Conservation (phyloP, 768 basidiomycete genomes). For the Serendipita sp. region DNA sequence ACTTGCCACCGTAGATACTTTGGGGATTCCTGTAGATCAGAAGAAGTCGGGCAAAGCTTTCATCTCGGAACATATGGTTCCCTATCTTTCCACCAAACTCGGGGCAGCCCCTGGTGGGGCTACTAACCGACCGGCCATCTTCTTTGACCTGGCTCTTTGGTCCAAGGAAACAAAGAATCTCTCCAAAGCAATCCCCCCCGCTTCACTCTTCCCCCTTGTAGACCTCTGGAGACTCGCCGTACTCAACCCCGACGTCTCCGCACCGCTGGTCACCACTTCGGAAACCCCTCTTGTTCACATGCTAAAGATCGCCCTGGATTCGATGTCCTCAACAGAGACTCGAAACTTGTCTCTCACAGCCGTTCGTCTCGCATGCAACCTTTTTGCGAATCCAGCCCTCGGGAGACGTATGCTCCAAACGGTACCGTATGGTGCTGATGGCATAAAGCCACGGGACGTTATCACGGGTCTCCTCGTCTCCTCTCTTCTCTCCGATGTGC, state of each 20-base stretch:
- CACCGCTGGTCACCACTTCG: conserved; percentile 24
- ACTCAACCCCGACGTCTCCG: conserved; percentile 42
- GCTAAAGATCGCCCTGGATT: conserved; percentile 20
- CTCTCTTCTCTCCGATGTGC: conserved; percentile 53
- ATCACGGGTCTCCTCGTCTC: conserved; percentile 46
- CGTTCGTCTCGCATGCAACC: conserved; percentile 54
- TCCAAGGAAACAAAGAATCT: conserved; percentile 31
- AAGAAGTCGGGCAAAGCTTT: conserved; percentile 20
- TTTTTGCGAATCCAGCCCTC: conserved; percentile 33
- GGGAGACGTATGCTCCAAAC: conserved; percentile 26
- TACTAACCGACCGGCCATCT: conserved; percentile 13
- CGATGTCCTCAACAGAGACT: conserved; percentile 16
- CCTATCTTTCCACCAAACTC: conserved; percentile 28
- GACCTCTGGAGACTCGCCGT: conserved; percentile 73
- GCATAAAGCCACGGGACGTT: conserved; percentile 21
- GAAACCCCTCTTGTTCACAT: conserved; percentile 29
- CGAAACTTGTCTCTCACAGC: conserved; percentile 50
- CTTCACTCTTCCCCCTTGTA: conserved; percentile 59
- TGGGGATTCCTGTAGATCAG: conserved; percentile 17
- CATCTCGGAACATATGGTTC: conserved; percentile 24
- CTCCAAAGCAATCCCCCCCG: conserved; percentile 29
- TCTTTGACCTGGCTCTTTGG: conserved; percentile 23
- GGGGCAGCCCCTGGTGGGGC: conserved; percentile 10
- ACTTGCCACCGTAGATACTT: conserved; percentile 39
- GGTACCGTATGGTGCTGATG: conserved; percentile 15